phyloP scores from a whole-genome alignment of 768 basidiomycete genomes.

The Naematelia encephala region DNA sequence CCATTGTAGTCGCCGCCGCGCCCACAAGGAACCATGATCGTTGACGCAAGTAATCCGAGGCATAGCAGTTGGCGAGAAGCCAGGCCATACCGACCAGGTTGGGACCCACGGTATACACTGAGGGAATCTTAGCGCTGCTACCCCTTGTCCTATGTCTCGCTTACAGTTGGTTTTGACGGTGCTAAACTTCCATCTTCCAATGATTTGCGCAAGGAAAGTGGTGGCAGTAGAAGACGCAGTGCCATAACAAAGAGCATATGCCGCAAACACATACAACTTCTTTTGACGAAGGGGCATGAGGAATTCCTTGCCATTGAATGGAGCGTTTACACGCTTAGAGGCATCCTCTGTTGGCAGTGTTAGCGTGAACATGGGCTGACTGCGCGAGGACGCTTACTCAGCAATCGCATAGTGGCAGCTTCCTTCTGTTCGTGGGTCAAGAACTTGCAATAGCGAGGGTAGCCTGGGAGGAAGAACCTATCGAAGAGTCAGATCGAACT shows the following conservation, averaged over 20 bases:
- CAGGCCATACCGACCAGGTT: slow-evolving; percentile 7
- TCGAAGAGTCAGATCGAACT: not conserved
- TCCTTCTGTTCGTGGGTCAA: slow-evolving; percentile 16
- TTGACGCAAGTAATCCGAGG: slow-evolving; percentile 5
- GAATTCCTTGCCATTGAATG: slow-evolving; percentile 9
- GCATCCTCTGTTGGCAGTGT: slow-evolving; percentile 7
- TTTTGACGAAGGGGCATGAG: not conserved
- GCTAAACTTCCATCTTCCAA: slow-evolving; percentile 9
- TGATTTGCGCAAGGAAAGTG: slow-evolving; percentile 20
- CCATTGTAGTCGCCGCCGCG: slow-evolving; percentile 2
- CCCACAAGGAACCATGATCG: not conserved
- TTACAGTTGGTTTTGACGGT: slow-evolving; percentile 18
- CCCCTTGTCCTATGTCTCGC: not conserved
- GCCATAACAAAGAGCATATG: slow-evolving; percentile 13
- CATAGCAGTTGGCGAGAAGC: slow-evolving; percentile 8
- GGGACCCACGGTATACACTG: slow-evolving; percentile 16
- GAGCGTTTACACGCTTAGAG: slow-evolving; percentile 17
- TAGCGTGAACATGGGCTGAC: not conserved
- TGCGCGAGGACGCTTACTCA: slow-evolving; percentile 4
- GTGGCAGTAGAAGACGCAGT: slow-evolving; percentile 18
- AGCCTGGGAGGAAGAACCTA: slow-evolving; percentile 17
- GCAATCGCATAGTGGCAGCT: slow-evolving; percentile 17
- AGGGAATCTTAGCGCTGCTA: not conserved
- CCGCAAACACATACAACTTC: slow-evolving; percentile 2
- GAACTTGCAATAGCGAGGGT: slow-evolving; percentile 15